Conservation (phyloP, 2,329 filamentous ascomycete genomes). For the Diaporthe citriasiana region DNA sequence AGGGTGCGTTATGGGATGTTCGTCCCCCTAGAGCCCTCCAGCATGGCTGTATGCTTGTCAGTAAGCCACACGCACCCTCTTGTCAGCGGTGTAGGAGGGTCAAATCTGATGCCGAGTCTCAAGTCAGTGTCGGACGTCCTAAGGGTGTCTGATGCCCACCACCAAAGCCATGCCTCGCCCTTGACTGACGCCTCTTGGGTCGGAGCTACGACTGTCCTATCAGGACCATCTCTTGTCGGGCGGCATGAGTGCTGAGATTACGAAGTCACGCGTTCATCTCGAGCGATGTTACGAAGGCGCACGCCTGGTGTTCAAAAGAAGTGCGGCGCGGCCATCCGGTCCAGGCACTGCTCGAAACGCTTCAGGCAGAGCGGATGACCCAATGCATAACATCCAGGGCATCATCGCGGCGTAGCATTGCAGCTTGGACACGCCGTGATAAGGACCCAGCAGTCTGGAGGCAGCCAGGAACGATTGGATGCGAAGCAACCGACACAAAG, state of each 20-base stretch:
- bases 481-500: slow-evolving; percentile 16
- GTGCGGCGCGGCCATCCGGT: slow-evolving; percentile 2
- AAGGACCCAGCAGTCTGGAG: slow-evolving; percentile 38
- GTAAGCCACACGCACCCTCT: slow-evolving; percentile 25
- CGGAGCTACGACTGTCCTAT: not conserved
- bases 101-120: slow-evolving; percentile 20
- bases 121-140: slow-evolving; percentile 14
- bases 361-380: slow-evolving; percentile 25
- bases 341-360: slow-evolving; percentile 4
- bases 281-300: slow-evolving; percentile 22
- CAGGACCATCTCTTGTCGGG: not conserved
- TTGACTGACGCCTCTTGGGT: slow-evolving; percentile 15
- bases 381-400: slow-evolving; percentile 31
- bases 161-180: not conserved
- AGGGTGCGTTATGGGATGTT: slow-evolving; percentile 2
- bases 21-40: not conserved
- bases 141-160: slow-evolving; percentile 15
- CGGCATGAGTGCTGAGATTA: slow-evolving; percentile 25
- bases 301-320: slow-evolving; percentile 14
- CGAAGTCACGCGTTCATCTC: slow-evolving; percentile 14
- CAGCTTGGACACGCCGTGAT: slow-evolving; percentile 7
- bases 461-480: slow-evolving; percentile 36
- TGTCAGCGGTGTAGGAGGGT: slow-evolving; percentile 19
- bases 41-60: slow-evolving; percentile 33
- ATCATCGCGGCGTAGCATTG: slow-evolving; percentile 35